phyloP scores from a whole-genome alignment of 176 grass and related monocot genomes.

The Lolium multiflorum region DNA sequence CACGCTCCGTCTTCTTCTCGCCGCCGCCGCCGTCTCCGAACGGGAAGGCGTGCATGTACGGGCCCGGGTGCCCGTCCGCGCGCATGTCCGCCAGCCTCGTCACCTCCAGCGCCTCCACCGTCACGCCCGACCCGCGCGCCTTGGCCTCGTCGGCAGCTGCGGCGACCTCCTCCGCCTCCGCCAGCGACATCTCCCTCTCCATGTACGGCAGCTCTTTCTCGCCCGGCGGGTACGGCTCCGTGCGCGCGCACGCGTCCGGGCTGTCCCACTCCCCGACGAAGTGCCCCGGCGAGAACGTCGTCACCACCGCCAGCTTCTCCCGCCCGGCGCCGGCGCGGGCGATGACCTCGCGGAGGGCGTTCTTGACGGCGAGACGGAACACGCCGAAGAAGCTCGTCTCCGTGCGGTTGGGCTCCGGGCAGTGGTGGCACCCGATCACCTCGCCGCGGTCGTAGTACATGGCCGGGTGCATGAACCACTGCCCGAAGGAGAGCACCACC shows the following conservation, averaged over 20 bases:
- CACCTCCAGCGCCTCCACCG: slow-evolving; percentile 62
- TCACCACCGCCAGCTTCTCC: background rate
- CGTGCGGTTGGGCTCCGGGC: slow-evolving; percentile 69
- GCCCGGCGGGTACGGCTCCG: no score
- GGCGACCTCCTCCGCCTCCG: no score
- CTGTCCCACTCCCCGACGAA: no score
- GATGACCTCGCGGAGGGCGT: slow-evolving; percentile 57
- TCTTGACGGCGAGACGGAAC: slow-evolving; percentile 69
- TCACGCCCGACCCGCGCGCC: slow-evolving; percentile 17
- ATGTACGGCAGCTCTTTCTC: no score
- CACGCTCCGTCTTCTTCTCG: background rate
- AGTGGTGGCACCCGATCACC: slow-evolving; percentile 82
- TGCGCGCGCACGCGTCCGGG: no score
- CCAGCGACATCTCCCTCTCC: no score
- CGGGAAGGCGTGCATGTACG: slow-evolving; percentile 53
- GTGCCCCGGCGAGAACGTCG: no score
- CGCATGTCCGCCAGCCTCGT: slow-evolving; percentile 66
- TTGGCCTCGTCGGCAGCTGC: slow-evolving; percentile 30
- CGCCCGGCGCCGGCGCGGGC: slow-evolving; percentile 1
- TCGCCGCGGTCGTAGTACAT: slow-evolving; percentile 69
- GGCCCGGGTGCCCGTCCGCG: slow-evolving; percentile 70
- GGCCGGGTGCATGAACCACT: slow-evolving; percentile 90
- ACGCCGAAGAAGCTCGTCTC: slow-evolving; percentile 84
- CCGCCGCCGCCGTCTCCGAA: no score
- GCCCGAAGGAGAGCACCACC: slow-evolving; percentile 72